These are phyloP conservation scores for Lentinula sp. DNA, from an alignment of 768 basidiomycete genomes.

Conservation along the genomic window DNA sequence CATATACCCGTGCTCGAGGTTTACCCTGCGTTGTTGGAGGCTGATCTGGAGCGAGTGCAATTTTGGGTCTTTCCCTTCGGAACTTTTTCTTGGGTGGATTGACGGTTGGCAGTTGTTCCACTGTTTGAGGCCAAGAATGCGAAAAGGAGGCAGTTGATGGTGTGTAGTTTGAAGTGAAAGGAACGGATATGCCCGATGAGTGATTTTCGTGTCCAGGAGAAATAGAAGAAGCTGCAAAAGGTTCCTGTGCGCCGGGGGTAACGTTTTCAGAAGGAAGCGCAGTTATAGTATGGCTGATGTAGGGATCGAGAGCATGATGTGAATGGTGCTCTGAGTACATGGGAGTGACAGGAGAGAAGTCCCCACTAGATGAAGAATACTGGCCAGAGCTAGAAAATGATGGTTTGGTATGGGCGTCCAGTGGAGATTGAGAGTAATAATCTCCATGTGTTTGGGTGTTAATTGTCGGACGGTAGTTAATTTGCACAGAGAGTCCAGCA, in stretches of 20 bases:
- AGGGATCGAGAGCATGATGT: background rate
- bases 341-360: background rate
- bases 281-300: background rate
- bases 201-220: background rate
- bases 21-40: conserved; percentile 81
- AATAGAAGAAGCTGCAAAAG: background rate
- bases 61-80: conserved; percentile 50
- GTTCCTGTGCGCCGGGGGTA: background rate
- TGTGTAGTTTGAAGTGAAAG: background rate
- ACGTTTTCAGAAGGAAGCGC: background rate
- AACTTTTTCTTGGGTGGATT: conserved; percentile 24
- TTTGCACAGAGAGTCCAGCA: background rate
- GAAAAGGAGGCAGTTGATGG: background rate
- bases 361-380: background rate
- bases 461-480: background rate
- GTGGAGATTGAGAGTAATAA: background rate
- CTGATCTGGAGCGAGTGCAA: conserved; percentile 69
- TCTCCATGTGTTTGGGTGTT: background rate
- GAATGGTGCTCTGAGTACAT: background rate
- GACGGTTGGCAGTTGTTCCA: background rate
- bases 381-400: background rate
- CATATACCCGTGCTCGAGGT: conserved; percentile 66
- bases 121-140: background rate
- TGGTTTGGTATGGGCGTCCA: background rate
- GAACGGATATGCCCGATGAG: background rate